Base-by-base conservation (phyloP, 768 basidiomycete species). In the Boletus rubescentipes region DNA sequence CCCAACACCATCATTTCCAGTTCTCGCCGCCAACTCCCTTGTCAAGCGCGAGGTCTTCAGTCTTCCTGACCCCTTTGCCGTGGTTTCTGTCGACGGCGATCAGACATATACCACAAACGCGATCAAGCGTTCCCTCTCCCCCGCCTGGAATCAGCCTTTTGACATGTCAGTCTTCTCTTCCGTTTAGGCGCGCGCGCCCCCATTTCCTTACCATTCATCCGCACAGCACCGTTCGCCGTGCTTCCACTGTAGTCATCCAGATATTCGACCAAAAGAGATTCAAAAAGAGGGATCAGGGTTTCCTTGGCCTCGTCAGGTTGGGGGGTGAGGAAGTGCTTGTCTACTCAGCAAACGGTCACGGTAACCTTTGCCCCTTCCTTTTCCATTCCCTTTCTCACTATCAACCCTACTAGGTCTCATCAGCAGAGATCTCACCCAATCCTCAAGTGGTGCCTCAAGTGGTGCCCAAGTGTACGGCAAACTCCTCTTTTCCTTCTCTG, bases 191-290 rank as follows among this genome's bases (percentile, higher is more conserved):
- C 58, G 18, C 43, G n/a, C 54, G 49, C 16, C 50, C n/a, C 38
- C 30, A 9, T 38, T 54, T 36, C 48, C 54, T 60, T 21, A 60
- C 49, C 4, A 4, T 46, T 36, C 35, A 26, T 39, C 0, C 49
- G 21, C 32, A 5, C 59, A 91, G 91, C 59, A 79, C 77, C 57
- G 82, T 93, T 59, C 86, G 82, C 41, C 85, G 82, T 56, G 84
- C 84, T 29, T 93, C 91, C 34, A 78, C 83, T 61, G 79, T 95
- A 64, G 79, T 81, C 23, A 89, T 95, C 42, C 91, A 95, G 73
- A 83, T 96, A 54, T 93, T 94, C 66, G 93, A 96, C 77, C 86
- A 92, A 71, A 81, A 84, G 66, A 92, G 90, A 71, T 93, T 91
- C 74, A 92, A 81, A 74, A 85, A 85, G 69, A 83, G 86, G 62